Evolutionary conservation across 257 asterid genomes (phyloP).

Genomic region (Gentiana straminea): DNA sequence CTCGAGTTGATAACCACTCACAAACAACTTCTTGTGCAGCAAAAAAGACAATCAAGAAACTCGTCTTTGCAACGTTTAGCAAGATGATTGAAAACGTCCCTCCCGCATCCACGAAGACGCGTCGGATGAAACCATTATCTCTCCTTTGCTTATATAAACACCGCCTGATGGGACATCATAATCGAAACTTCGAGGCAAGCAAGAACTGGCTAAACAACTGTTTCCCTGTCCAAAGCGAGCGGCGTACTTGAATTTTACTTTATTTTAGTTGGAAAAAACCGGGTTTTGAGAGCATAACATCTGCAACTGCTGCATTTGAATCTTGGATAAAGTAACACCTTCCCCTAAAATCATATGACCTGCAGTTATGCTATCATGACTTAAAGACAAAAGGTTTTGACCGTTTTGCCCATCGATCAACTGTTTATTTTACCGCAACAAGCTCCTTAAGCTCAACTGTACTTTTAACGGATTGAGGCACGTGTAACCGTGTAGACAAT

Average conservation of each 20-base stretch:
- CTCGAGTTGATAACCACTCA: conserved; percentile 79
- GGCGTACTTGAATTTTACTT: conserved; percentile 18
- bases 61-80: conserved; percentile 34
- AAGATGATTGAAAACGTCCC: conserved; percentile 39
- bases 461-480: conserved; percentile 69
- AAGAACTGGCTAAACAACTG: conserved; percentile 63
- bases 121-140: conserved; percentile 41
- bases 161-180: conserved; percentile 36
- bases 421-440: conserved; percentile 54
- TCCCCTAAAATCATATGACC: conserved; percentile 63
- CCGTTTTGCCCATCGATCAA: conserved; percentile 75
- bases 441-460: conserved; percentile 85
- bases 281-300: conserved; percentile 48
- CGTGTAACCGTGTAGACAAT: conserved; percentile 91
- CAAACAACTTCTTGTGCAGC: conserved; percentile 69
- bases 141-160: conserved; percentile 52
- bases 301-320: conserved; percentile 81
- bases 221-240: conserved; percentile 85
- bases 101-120: conserved; percentile 80
- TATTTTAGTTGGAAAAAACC: conserved; percentile 37
- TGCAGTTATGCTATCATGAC: conserved; percentile 88
- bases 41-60: conserved; percentile 40
- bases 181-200: conserved; percentile 54
- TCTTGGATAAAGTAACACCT: conserved; percentile 46
- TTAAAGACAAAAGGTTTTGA: conserved; percentile 56